Percentiles rank a stretch among this genome's conserved stretches.
Conservation (phyloP, 2,329 filamentous ascomycete genomes). For the Fusarium equiseti region DNA sequence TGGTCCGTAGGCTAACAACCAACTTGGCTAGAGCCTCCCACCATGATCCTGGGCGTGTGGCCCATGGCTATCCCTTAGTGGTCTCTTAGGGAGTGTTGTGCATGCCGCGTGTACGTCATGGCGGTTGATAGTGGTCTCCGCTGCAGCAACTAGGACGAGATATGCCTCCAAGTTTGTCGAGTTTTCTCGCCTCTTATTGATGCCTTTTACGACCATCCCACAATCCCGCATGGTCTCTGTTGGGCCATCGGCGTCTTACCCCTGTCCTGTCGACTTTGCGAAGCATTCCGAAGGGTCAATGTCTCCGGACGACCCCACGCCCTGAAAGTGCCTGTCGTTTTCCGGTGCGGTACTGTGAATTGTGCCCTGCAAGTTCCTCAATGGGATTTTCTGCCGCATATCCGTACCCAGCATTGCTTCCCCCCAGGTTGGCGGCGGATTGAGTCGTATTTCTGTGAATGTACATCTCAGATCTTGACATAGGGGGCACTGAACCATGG, state of each 20-base stretch:
- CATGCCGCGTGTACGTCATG: conserved; percentile 47
- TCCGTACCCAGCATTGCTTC: conserved; percentile 13
- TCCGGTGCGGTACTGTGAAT: conserved; percentile 21
- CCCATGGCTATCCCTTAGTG: conserved; percentile 40
- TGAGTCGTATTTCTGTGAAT: conserved; percentile 22
- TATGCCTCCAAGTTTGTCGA: conserved; percentile 31
- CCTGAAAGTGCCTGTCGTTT: conserved; percentile 17
- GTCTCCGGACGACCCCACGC: conserved; percentile 35
- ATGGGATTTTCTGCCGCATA: conserved; percentile 40
- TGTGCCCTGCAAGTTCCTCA: conserved; percentile 27
- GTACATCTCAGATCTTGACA: conserved; percentile 6
- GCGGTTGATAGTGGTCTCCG: conserved; percentile 38
- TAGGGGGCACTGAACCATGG: conserved; percentile 24
- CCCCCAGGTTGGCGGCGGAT: conserved; percentile 24
- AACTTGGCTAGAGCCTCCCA: conserved; percentile 39
- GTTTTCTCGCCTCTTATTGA: conserved; percentile 40
- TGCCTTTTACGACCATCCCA: conserved; percentile 33
- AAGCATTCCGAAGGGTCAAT: conserved; percentile 28
- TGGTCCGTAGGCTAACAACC: conserved; percentile 45
- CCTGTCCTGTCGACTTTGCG: conserved; percentile 23
- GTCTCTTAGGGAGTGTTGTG: conserved; percentile 38
- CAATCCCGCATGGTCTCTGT: conserved; percentile 19
- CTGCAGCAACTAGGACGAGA: conserved; percentile 34
- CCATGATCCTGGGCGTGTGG: conserved; percentile 41
- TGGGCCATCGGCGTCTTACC: conserved; percentile 33